Base-by-base conservation (phyloP, 345 rosid genomes). In the Salix exigua region DNA sequence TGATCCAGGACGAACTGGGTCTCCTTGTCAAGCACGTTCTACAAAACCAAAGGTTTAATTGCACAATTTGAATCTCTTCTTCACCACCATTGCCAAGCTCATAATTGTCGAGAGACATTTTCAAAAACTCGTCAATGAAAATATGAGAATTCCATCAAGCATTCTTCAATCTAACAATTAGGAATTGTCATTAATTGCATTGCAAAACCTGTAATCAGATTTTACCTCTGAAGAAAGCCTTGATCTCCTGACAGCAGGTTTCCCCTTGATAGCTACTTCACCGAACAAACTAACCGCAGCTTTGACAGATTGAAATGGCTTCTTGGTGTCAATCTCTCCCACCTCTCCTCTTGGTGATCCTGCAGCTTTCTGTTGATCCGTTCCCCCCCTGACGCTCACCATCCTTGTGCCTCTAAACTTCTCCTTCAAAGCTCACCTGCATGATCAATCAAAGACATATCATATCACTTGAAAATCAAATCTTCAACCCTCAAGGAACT, bases 261-360 rank as follows among this genome's bases (percentile, higher is more conserved):
- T 80, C 48, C 62, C 78, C 71, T 75, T 87, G 62, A 78, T 55
- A 7, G 87, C 89, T 7, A 91, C 99, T 83, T 92, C 94, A 2
- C 94, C 96, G 53, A 91, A 96, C 66, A 93, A 83, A 70, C 88
- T 91, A 69, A 96, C 97, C 19, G 99, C 98, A 23, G 99, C 99
- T 83, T 86, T 91, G 51, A 96, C 99, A 60, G 99, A 96, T 79
- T 91, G 91, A 73, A 93, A 90, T 0, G 98, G 99, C 37, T 96
- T 94, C 83, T 90, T 80, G 8, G 99, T 93, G 85, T 96, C 99
- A 70, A 93, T 96, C 88, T 95, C 99, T 73, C 99, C 97, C 3
- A 91, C 88, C 90, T 91, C 99, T 16, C 78, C 87, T 79, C 78
- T 88, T 0, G 94, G 68, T 18, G 51, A 44, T 13, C 31, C 68